Evolutionary conservation across 2,329 filamentous ascomycete species (phyloP), one percentile per base, ranked within the genome.

Genomic region (Hawksworthiomyces lignivorus): DNA sequence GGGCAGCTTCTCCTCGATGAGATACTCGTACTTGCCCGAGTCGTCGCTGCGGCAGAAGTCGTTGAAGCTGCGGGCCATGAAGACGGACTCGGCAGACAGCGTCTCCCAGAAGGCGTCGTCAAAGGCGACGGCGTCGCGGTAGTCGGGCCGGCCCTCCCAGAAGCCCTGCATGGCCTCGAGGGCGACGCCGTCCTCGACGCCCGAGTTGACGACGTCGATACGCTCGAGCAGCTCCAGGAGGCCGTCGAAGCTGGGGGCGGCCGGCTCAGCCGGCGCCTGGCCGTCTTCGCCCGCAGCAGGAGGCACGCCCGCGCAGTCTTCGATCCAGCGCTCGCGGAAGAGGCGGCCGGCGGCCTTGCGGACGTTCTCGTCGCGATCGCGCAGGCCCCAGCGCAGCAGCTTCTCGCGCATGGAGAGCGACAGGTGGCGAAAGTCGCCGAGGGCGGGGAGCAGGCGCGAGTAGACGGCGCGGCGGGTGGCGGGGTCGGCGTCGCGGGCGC

Each of bases 271-370:
- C 5, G 73, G 70, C 36, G 24, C 12, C 12, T 73, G 72, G 22
- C 74, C 74, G 9, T 73, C 66, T 29, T 77, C 76, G 15, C 19
- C 38, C 7, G 71, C 69, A 36, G 77, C 75, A 28, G 80, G 74
- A 7, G 72, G 68, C 2, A 75, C 70, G 3, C 82, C 82, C 6
- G 85, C 88, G 54, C 89, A 96, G 56, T 97, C 87, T 57, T 97
- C 90, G 47, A 98, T 90, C 92, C 92, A 98, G n/a, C 87, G 79
- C 56, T 96, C 89, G 47, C 84, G 80, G 65, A 98, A 98, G 7
- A 97, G 70, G 34, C 86, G 82, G 7, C 85, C 87, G 4, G 92
- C 86, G 8, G 90, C 90, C 60, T 95, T 94, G 39, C 89, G 80
- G 11, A 98, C 92, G 52, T 84, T 87, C 51, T 97, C 90, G 52